Conservation (phyloP, 371 early-diverging fungal genomes). For the Lichtheimia ramosa region DNA sequence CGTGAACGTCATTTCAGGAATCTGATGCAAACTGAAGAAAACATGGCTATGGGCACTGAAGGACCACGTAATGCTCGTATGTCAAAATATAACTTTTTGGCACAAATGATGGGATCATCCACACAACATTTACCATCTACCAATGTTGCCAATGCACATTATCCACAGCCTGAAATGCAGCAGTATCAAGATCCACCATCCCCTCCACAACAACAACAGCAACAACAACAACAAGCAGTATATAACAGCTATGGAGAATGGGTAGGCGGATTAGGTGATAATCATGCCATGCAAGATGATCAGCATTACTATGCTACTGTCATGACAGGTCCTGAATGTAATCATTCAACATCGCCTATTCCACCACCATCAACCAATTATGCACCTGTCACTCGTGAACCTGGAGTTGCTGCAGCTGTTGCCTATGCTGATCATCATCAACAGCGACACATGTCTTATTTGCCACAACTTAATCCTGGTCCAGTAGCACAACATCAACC, state of each 20-base stretch:
- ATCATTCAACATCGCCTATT: no score
- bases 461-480: slow-evolving; percentile 6
- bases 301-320: not conserved
- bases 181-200: not conserved
- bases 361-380: not conserved
- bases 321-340: not conserved
- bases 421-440: no score
- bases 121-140: no score
- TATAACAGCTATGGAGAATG: slow-evolving; percentile 4
- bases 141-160: not conserved
- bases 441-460: not conserved
- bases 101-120: slow-evolving; percentile 19
- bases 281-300: not conserved
- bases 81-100: slow-evolving; percentile 33
- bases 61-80: slow-evolving; percentile 10
- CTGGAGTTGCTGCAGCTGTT: no score
- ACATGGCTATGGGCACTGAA: no score
- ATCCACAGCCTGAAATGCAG: not conserved
- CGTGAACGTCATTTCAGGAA: no score
- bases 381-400: not conserved
- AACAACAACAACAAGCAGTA: not conserved
- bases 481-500: slow-evolving; percentile 1
- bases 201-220: not conserved
- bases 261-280: slow-evolving; percentile 1
- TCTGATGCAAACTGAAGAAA: no score